phyloP scores from a whole-genome alignment of 2,329 filamentous ascomycete species.

The Botryotinia calthae region DNA sequence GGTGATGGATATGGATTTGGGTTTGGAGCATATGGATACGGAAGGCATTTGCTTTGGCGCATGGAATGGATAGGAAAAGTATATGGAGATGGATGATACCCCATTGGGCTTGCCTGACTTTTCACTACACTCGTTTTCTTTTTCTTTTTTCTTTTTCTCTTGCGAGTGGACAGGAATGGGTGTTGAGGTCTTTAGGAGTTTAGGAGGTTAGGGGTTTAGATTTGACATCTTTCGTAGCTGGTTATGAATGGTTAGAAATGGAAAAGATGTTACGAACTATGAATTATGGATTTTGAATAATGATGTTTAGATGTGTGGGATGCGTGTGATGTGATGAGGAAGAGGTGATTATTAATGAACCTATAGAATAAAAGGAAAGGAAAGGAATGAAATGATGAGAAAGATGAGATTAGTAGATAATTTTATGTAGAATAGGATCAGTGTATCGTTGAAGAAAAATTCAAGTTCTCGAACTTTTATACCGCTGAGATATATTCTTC shows the following conservation, averaged over 20 bases:
- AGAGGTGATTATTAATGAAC: too few species aligned
- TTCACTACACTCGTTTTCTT: background rate
- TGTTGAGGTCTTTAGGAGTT: background rate
- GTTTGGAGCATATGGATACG: background rate
- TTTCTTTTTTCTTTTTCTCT: background rate
- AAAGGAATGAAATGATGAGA: too few species aligned
- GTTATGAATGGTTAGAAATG: background rate
- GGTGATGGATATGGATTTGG: background rate
- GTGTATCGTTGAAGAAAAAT: too few species aligned
- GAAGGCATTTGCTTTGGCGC: background rate
- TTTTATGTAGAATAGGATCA: too few species aligned
- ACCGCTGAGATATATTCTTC: too few species aligned
- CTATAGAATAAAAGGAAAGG: too few species aligned
- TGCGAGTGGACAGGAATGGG: too few species aligned
- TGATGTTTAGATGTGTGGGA: background rate
- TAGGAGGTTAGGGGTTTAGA: background rate
- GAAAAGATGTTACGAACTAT: background rate
- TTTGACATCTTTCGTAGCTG: background rate
- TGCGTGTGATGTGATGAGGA: background rate
- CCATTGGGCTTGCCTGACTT: background rate
- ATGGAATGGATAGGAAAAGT: background rate
- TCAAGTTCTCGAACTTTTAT: too few species aligned
- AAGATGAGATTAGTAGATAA: too few species aligned
- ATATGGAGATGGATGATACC: constrained; percentile 1
- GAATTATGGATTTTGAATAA: background rate